Evolutionary conservation across 2,329 filamentous ascomycete genomes (phyloP), one percentile per base, ranked within the genome.

Genomic region (Aspergillus novofumigatus): DNA sequence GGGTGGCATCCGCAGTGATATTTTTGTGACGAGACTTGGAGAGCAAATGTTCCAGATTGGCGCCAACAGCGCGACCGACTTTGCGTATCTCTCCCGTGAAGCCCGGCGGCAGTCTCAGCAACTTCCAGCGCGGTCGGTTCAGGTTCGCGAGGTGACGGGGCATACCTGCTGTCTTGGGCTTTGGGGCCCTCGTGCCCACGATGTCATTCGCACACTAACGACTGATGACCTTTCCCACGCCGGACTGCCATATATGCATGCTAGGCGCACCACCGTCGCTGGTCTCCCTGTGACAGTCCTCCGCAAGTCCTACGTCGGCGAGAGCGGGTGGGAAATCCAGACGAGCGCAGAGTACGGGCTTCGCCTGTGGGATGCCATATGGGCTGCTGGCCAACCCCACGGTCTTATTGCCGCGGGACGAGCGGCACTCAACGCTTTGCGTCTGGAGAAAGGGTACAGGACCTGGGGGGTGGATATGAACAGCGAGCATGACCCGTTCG

Each of bases 241-340:
- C 7, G 78, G 72, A 0, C 71, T 86, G 0, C 78, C 79, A 0
- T 81, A 83, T 54, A 79, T 83, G 59, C 72, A 75, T 0, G 75
- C 78, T 49, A 84, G 82, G 70, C 73, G 71, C 20, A 76, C 77
- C 0, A 75, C 68, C 55, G 76, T 87, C 51, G 75, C 73, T 7
- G 82, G 83, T 0, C 78, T 87, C 14, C 84, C 85, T 0, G 82
- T 85, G 2, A 81, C 76, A 0, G 77, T 77, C 0, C 78, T 85
- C 63, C 77, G 82, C 2, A 76, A 85, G 41, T 87, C 84, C 0
- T 84, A 82, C 52, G 81, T 87, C 3, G 85, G 85, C 5, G 85
- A 87, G 62, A 71, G 77, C 0, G 85, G 85, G 1, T 87, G 83
- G 83, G 85, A 87, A 65, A 78, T 87, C 21, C 83, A 85, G 58